Base-by-base conservation (phyloP, 495 filamentous ascomycete genomes). In the Trichoderma orchidacearum region DNA sequence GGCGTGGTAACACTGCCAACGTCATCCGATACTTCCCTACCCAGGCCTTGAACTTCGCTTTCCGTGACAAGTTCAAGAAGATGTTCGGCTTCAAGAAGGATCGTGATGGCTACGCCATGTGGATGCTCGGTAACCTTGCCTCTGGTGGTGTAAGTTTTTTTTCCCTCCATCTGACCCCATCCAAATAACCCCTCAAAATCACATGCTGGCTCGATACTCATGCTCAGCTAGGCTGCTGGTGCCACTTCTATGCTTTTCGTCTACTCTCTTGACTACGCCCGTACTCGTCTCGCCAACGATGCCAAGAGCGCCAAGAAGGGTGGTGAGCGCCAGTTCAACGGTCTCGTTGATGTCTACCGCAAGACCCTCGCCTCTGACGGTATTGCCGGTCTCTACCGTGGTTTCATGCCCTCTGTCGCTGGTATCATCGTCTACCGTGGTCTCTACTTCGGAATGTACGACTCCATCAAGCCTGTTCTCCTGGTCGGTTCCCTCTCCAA, bases 71-170 rank as follows among this genome's bases (percentile, higher is more conserved):
- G 83, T 98, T 95, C 88, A 98, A 98, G 89, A 79, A 84, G 64
- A 96, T 97, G 92, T 98, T 98, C 86, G 85, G 88, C 72, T 98
- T 86, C 87, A 98, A 96, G 90, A 97, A 97, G 86, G 93, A 98
- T 55, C 84, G 86, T 75, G 93, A 98, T 78, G 93, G 93, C 65
- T 98, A 98, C 75, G 74, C 74, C 69, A 95, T 93, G 89, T 97
- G 93, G 93, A 98, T 98, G 93, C 84, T 84, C 68, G 93, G 93
- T 82, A 98, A 98, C 87, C 81, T 98, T 77, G 92, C 93, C 71
- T 98, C 93, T 68, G 93, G 93, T 87, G 93, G 94, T 95, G 92
- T 93, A 89, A 75, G 87, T 85, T 61, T 55, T 35, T 52, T 41
- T 3, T 45, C n/a, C 30, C 35, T 0, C 23, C 30, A 36, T 11